Conservation (phyloP, 1,284 basidiomycete species). For the Irpex rosettiformis region DNA sequence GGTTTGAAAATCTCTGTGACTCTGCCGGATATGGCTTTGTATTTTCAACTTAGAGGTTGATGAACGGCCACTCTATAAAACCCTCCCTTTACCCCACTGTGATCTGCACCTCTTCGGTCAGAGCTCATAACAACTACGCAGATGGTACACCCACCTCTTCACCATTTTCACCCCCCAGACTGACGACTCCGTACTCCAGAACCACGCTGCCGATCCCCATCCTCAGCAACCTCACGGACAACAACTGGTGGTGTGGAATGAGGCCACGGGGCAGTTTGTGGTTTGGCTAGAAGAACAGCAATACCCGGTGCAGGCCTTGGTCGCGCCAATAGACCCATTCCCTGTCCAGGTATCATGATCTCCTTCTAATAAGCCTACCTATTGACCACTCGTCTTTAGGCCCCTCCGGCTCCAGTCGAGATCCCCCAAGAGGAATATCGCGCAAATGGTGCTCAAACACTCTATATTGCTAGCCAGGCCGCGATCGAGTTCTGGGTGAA, state of each 20-base stretch:
- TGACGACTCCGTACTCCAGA: background rate
- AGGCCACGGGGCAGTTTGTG: no score
- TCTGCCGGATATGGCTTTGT: background rate
- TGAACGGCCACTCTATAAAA: background rate
- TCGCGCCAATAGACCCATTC: no score
- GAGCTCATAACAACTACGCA: background rate
- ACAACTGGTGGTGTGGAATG: no score
- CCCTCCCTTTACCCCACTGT: background rate
- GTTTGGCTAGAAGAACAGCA: no score
- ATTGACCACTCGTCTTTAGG: background rate
- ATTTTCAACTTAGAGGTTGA: background rate
- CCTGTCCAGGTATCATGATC: background rate
- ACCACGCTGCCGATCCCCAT: background rate
- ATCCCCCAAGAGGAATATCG: slow-evolving; percentile 1
- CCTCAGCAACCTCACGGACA: background rate
- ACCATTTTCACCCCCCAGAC: background rate
- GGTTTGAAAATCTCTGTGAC: background rate
- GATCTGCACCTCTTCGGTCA: background rate
- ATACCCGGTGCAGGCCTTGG: no score
- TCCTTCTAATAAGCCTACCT: background rate
- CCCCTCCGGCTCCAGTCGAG: background rate
- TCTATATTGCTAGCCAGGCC: background rate
- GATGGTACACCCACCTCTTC: background rate
- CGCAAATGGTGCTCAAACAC: background rate
- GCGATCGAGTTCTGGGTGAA: background rate